Conservation (phyloP, 441 rosid species). For the Gossypium schwendimanii region DNA sequence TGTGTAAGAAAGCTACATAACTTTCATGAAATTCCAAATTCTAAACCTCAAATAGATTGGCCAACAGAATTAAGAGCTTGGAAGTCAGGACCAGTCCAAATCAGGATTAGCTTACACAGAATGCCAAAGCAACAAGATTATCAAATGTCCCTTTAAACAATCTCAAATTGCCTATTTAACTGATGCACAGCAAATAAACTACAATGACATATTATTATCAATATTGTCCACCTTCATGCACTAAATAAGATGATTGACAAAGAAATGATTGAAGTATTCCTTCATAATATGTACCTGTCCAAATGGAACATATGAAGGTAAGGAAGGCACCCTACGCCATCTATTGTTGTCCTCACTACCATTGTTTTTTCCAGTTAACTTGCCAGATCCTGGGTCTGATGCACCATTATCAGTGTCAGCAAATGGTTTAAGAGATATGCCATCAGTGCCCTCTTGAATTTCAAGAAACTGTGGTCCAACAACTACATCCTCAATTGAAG, state of each 20-base stretch:
- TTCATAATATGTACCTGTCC: constrained; percentile 54
- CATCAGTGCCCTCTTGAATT: constrained; percentile 93
- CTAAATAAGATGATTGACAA: constrained; percentile 2
- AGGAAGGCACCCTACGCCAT: constrained; percentile 72
- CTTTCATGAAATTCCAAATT: constrained; percentile 4
- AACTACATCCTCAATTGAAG: constrained; percentile 56
- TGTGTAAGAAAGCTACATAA: neutral
- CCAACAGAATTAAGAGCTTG: neutral
- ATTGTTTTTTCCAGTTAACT: constrained; percentile 35
- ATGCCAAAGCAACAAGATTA: neutral
- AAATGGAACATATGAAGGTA: constrained; percentile 93
- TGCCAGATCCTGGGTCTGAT: constrained; percentile 33
- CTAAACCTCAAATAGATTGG: neutral
- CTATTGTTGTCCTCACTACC: constrained; percentile 39
- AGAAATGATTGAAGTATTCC: constrained; percentile 8
- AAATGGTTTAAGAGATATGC: constrained; percentile 82
- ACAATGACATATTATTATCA: neutral
- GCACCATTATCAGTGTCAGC: constrained; percentile 32
- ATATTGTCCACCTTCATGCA: neutral
- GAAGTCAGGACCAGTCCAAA: neutral
- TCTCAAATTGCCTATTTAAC: neutral
- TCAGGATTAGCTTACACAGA: neutral
- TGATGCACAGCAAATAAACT: neutral
- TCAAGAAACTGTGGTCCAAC: constrained; percentile 80
- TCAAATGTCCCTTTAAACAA: neutral